These are phyloP conservation scores for Trichosporon sp. DNA, from an alignment of 1,284 basidiomycete species.

Conservation along the genomic window DNA sequence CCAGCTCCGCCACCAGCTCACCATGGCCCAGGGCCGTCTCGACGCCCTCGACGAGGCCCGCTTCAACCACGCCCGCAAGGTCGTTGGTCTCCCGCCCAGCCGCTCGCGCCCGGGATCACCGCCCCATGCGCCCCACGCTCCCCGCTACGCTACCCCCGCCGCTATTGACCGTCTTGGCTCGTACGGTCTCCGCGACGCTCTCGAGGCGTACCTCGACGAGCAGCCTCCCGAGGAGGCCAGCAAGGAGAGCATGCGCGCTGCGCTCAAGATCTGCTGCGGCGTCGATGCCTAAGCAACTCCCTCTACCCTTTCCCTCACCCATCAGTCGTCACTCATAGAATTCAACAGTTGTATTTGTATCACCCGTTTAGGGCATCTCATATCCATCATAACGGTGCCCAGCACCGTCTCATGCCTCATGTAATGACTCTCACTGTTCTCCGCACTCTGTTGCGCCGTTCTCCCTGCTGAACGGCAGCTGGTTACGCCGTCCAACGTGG, in stretches of 20 bases:
- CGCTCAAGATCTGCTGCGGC: conserved; percentile 34
- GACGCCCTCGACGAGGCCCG: conserved; percentile 31
- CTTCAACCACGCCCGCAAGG: conserved; percentile 31
- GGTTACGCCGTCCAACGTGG: no score
- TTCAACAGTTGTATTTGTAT: background rate
- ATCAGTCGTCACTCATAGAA: background rate
- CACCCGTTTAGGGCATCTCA: background rate
- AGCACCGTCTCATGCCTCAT: background rate
- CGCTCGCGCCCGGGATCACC: background rate
- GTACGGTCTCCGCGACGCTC: conserved; percentile 30
- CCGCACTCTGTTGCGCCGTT: no score
- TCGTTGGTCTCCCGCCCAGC: conserved; percentile 30
- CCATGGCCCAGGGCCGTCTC: conserved; percentile 24
- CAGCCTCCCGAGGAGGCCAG: conserved; percentile 28
- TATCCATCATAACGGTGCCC: background rate
- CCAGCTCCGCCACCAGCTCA: conserved; percentile 28
- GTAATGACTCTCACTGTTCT: conserved; percentile 9
- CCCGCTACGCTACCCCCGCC: conserved; percentile 26
- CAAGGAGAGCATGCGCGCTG: conserved; percentile 29
- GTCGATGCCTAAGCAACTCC: conserved; percentile 21
- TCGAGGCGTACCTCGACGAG: conserved; percentile 34
- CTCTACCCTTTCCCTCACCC: background rate
- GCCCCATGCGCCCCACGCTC: background rate
- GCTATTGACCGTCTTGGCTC: conserved; percentile 27
- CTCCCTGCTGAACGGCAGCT: no score